Base-by-base conservation (phyloP, 805 yeast species). In the Spathaspora hagerdaliae region DNA sequence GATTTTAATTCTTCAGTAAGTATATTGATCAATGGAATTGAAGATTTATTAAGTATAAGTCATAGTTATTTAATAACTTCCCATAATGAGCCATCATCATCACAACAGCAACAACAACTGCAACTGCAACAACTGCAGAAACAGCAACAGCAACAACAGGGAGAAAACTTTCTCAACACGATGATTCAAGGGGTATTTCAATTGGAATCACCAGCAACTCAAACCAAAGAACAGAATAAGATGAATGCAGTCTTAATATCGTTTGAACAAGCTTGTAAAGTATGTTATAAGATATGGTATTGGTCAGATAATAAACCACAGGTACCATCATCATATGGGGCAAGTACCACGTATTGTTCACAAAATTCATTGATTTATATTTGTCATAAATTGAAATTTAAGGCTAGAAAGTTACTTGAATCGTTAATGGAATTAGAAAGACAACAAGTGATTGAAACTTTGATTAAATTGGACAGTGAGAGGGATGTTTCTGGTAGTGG, bases 121-220 rank as follows among this genome's bases (percentile, higher is more conserved):
- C 35, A n/a, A 32, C 14, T 3, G 35, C 35, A n/a, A 32, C 13
- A n/a, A n/a, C 13, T 3, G 13, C 13, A 13, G 4, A 3, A 15
- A 15, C 27, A 15, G 9, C 34, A n/a, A n/a, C 13, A 13, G 13
- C 13, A 13, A 13, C 27, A 15, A 15, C 27, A 15, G 9, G 38
- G 38, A 2, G 79, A 77, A 36, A 48, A 51, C 24, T 77, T 83
- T 63, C 71, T 86, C 41, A 84, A 84, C 0, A 76, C 77, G 44
- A 85, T 82, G 24, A 85, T 87, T 44, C 86, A 84, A 50, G 94
- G 94, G 1, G 95, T 87, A 0, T 85, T 87, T 56, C 84, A 79
- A 45, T 78, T 82, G 11, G 95, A 87, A 51, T 73, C 87, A 1
- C 85, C 85, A 0, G 69, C 72, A 46, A 63, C 74, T 31, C 55